phyloP scores from a whole-genome alignment of 371 early-diverging fungal genomes.

The Entomophthora muscae region DNA sequence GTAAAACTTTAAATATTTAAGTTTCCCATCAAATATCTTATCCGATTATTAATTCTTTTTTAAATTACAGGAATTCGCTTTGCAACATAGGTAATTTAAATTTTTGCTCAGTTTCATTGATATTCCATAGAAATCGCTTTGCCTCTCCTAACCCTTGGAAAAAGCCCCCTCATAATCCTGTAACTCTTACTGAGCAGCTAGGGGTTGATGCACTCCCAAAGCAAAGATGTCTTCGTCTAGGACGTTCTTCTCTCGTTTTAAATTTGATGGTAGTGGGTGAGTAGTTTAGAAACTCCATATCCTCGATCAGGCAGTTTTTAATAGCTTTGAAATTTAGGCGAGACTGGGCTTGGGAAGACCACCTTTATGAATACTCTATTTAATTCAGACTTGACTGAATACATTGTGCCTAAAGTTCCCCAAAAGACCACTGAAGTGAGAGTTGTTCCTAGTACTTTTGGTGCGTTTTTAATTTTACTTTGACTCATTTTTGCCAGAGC shows the following conservation, averaged over 20 bases:
- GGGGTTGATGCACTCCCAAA: constrained; percentile 49
- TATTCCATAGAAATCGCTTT: constrained; percentile 6
- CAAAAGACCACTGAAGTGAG: constrained; percentile 39
- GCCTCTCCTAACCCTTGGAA: constrained; percentile 54
- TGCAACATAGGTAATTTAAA: constrained; percentile 38
- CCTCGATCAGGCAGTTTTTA: background rate
- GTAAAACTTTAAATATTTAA: no score
- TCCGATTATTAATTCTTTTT: no score
- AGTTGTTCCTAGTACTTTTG: constrained; percentile 46
- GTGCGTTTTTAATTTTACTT: constrained; percentile 17
- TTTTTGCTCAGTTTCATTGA: background rate
- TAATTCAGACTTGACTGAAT: constrained; percentile 41
- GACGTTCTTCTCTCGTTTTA: constrained; percentile 39
- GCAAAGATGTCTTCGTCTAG: constrained; percentile 42
- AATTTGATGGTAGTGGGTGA: constrained; percentile 71
- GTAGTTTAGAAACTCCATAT: constrained; percentile 7
- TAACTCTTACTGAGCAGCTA: constrained; percentile 25
- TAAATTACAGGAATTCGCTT: constrained; percentile 64
- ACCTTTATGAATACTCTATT: constrained; percentile 89
- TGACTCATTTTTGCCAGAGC: constrained; percentile 28
- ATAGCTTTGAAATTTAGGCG: constrained; percentile 23
- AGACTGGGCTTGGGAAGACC: constrained; percentile 78
- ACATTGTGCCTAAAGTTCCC: constrained; percentile 29
- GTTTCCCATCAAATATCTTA: no score
- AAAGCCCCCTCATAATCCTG: constrained; percentile 29